These are phyloP conservation scores for Eucalyptus cloeziana DNA, from an alignment of 345 rosid genomes.

Conservation along the genomic window DNA sequence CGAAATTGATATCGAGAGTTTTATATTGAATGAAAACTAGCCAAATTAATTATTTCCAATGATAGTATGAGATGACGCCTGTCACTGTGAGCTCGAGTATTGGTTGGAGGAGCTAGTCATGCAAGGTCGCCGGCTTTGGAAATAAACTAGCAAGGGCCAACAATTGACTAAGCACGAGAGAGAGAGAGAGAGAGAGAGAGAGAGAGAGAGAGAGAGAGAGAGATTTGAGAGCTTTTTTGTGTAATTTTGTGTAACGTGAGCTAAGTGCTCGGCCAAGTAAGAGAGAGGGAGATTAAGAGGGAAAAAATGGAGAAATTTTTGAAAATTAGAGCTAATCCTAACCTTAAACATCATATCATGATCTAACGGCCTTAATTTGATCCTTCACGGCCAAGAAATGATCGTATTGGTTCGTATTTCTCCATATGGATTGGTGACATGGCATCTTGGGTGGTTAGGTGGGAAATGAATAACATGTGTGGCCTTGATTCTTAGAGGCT, in stretches of 20 bases:
- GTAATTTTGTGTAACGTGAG: not conserved
- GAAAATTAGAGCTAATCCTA: not conserved
- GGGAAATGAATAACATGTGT: too few relatives aligned
- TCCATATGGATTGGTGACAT: not conserved
- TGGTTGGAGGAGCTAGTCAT: not conserved
- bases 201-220: too few relatives aligned
- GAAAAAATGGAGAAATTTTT: not conserved
- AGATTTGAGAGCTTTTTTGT: not conserved
- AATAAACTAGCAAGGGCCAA: too few relatives aligned
- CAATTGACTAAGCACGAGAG: not conserved
- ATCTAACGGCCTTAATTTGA: not conserved
- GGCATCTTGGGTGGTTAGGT: not conserved
- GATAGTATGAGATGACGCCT: too few relatives aligned
- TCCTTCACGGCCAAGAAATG: not conserved
- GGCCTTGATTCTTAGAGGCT: too few relatives aligned
- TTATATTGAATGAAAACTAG: too few relatives aligned
- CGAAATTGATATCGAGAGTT: too few relatives aligned
- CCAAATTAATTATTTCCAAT: too few relatives aligned
- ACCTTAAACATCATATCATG: not conserved
- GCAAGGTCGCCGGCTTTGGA: too few relatives aligned
- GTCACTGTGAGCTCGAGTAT: not conserved
- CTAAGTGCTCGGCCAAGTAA: not conserved
- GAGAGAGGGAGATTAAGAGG: not conserved
- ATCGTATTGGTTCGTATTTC: too few relatives aligned
- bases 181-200: not conserved